A percentile compares a stretch with the other conserved stretches of the same genome.
Conservation (phyloP, 2,329 filamentous ascomycete species). For the Trichoderma citrinoviride region DNA sequence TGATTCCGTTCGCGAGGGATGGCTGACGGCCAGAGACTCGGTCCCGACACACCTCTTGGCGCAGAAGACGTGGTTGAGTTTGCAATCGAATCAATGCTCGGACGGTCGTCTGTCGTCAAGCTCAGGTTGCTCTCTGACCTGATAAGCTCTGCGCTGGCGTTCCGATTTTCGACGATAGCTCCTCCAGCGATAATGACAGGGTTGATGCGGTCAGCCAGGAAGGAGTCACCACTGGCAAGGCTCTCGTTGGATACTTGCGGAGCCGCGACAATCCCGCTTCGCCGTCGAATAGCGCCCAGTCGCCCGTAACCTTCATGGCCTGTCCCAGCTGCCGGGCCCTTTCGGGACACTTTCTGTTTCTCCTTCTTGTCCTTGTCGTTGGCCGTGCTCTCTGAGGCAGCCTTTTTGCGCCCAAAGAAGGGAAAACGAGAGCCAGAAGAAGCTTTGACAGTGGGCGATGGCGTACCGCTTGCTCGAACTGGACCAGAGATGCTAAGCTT, state of each 20-base stretch:
- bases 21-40: constrained; percentile 54
- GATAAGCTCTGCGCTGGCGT: constrained; percentile 48
- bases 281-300: constrained; percentile 58
- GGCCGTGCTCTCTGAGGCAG: constrained; percentile 48
- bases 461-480: constrained; percentile 40
- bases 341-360: constrained; percentile 46
- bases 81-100: constrained; percentile 43
- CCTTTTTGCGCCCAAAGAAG: constrained; percentile 73
- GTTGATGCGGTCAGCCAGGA: constrained; percentile 60
- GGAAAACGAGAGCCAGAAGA: constrained; percentile 68
- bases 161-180: constrained; percentile 59
- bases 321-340: constrained; percentile 86
- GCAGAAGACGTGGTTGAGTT: constrained; percentile 42
- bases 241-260: constrained; percentile 52
- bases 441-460: constrained; percentile 53
- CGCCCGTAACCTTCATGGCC: constrained; percentile 84
- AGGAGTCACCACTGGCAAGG: constrained; percentile 51
- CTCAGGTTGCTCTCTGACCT: constrained; percentile 53
- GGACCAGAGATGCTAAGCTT: constrained; percentile 26
- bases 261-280: constrained; percentile 59
- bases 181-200: constrained; percentile 66
- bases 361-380: constrained; percentile 47
- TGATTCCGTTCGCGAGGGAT: constrained; percentile 41
- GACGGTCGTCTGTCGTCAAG: constrained; percentile 36
- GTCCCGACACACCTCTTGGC: constrained; percentile 41